Conservation (phyloP, 176 grass and related monocot genomes). For the Pontederia crassipes region DNA sequence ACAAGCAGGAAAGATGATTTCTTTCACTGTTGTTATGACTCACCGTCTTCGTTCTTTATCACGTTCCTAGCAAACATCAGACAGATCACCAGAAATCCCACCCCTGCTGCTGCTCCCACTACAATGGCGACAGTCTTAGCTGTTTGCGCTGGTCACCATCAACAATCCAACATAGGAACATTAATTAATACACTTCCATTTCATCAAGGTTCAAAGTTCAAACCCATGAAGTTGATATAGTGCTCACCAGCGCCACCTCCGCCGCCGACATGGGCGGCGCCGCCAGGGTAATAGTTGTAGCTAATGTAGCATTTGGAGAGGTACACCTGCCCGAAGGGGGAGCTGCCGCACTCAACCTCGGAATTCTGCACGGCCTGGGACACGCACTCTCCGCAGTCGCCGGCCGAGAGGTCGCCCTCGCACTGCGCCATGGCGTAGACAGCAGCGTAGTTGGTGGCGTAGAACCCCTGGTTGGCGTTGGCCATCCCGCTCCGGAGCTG, state of each 20-base stretch:
- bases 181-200: too few species aligned
- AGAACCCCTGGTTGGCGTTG: slow-evolving; percentile 36
- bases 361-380: slow-evolving; percentile 84
- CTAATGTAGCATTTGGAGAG: slow-evolving; percentile 98
- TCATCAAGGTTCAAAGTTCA: too few species aligned
- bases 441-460: slow-evolving; percentile 63
- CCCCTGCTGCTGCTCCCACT: slow-evolving; percentile 59
- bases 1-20: slow-evolving; percentile 18
- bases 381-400: slow-evolving; percentile 67
- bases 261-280: slow-evolving; percentile 31
- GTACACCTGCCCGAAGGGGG: slow-evolving; percentile 76
- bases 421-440: slow-evolving; percentile 94
- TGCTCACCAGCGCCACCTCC: not conserved
- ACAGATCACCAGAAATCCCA: slow-evolving; percentile 86
- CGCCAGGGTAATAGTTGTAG: slow-evolving; percentile 81
- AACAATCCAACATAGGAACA: not conserved
- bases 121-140: slow-evolving; percentile 92
- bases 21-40: slow-evolving; percentile 24
- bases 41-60: slow-evolving; percentile 84
- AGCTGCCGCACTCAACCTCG: slow-evolving; percentile 85
- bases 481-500: slow-evolving; percentile 53
- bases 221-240: not conserved
- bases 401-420: slow-evolving; percentile 76
- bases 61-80: slow-evolving; percentile 69
- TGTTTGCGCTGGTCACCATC: slow-evolving; percentile 36